A percentile compares a stretch with the other conserved stretches of the same genome.
Evolutionary conservation across 176 grass and related monocot species (phyloP).

Genomic region (Aegilops sharonensis): DNA sequence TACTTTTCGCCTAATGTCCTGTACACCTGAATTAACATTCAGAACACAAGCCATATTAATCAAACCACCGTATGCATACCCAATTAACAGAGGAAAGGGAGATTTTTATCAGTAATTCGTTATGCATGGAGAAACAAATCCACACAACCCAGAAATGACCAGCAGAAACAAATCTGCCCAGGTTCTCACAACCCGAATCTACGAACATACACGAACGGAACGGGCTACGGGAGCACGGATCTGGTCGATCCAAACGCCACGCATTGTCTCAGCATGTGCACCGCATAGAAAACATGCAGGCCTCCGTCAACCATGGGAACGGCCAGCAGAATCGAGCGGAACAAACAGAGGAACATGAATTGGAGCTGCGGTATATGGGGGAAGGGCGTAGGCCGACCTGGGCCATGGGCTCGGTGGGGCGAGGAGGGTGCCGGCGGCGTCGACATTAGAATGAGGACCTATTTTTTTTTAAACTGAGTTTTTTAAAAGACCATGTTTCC

Average conservation of each 20-base stretch:
- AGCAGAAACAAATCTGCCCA: slow-evolving; percentile 15
- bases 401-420: slow-evolving; percentile 92
- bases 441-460: no score
- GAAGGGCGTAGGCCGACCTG: slow-evolving; percentile 44
- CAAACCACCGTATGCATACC: no score
- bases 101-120: neutral
- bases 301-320: neutral
- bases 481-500: no score
- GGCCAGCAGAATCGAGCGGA: neutral
- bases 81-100: neutral
- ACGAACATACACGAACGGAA: neutral
- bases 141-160: neutral
- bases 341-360: neutral
- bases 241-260: neutral
- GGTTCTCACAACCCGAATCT: neutral
- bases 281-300: neutral
- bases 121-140: neutral
- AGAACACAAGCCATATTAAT: neutral
- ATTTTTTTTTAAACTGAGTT: no score
- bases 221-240: neutral
- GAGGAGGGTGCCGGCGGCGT: slow-evolving; percentile 90
- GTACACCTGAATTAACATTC: slow-evolving; percentile 63
- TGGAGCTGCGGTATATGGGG: neutral
- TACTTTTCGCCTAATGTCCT: slow-evolving; percentile 82
- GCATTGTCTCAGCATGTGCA: neutral